phyloP scores from a whole-genome alignment of 176 grass and related monocot genomes.

The Eremochloa ophiuroides region DNA sequence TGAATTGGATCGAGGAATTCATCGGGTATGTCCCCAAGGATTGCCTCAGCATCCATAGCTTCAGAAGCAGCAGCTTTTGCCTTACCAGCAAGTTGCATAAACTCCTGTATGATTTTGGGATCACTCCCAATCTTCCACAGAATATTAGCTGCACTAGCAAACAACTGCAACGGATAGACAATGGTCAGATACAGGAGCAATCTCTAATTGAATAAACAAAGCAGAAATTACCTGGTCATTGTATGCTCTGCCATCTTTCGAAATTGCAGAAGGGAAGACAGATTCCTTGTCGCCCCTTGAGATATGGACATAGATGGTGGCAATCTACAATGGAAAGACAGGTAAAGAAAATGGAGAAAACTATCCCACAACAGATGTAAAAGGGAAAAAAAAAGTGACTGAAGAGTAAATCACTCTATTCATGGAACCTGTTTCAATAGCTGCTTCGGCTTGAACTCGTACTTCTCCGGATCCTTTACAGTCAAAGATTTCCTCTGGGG shows the following conservation, averaged over 20 bases:
- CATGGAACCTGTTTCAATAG: constrained; percentile 79
- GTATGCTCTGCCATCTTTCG: constrained; percentile 91
- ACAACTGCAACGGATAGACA: constrained; percentile 60
- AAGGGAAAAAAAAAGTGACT: not conserved
- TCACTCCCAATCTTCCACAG: constrained; percentile 89
- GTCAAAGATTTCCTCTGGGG: constrained; percentile 93
- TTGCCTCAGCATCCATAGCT: constrained; percentile 91
- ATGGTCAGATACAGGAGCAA: constrained; percentile 17
- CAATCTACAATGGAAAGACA: constrained; percentile 64
- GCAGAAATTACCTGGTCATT: constrained; percentile 63
- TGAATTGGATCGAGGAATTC: constrained; percentile 99
- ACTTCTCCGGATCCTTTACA: constrained; percentile 99
- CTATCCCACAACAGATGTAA: constrained; percentile 14
- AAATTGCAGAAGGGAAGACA: constrained; percentile 84
- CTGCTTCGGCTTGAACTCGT: constrained; percentile 92
- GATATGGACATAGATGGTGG: constrained; percentile 92
- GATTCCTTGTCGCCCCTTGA: constrained; percentile 83
- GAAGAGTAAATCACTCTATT: not conserved
- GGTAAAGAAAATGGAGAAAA: not conserved
- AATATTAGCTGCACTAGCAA: constrained; percentile 71
- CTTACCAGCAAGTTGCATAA: constrained; percentile 67
- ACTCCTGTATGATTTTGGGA: constrained; percentile 69
- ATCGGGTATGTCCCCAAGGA: constrained; percentile 92
- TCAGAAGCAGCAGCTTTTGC: constrained; percentile 78
- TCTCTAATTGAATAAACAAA: not conserved